Evolutionary conservation across 345 rosid genomes (phyloP), one percentile per base, ranked within the genome.

Genomic region (Cardiospermum halicacabum): DNA sequence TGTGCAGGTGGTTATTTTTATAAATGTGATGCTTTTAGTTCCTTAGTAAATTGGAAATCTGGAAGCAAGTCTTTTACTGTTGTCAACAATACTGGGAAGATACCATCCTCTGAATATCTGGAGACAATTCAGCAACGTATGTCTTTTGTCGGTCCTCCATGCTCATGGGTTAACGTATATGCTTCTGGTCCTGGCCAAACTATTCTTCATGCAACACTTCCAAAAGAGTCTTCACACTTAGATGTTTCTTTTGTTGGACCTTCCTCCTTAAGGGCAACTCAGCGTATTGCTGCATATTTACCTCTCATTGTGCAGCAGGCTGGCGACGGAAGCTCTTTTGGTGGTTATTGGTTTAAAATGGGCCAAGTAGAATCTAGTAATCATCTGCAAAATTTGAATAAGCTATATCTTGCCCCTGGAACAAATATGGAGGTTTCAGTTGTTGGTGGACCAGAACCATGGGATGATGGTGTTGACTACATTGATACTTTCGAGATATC

Each of bases 371-470:
- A 81, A 69, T 72, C 78, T 72, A 72, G 59, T 77, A 59, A 58
- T 67, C 80, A 78, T 25, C 63, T 77, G 37, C 86, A 82, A 67
- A 77, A 58, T 70, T 61, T 74, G 69, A 69, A 81, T 76, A 81
- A 71, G 72, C 59, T 92, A 68, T 77, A 79, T 79, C 98, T 92
- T 82, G 87, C 77, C 65, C 96, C 96, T 61, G 93, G 93, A 77
- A 82, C 98, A 45, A 80, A 84, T 64, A 62, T 89, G 57, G 93
- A 89, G 72, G 75, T 89, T 21, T 70, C 72, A 77, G 84, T 87
- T 69, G 65, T 74, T 60, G 98, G 96, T 75, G 98, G 98, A 70
- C 98, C 98, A 71, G 89, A 86, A 72, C 81, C 59, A 62, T 89
- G 98, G 98, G 90, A 58, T 56, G 75, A 74, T 54, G 81, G 72